phyloP scores from a whole-genome alignment of 163 green algal genomes.

The Chlorella variabilis region DNA sequence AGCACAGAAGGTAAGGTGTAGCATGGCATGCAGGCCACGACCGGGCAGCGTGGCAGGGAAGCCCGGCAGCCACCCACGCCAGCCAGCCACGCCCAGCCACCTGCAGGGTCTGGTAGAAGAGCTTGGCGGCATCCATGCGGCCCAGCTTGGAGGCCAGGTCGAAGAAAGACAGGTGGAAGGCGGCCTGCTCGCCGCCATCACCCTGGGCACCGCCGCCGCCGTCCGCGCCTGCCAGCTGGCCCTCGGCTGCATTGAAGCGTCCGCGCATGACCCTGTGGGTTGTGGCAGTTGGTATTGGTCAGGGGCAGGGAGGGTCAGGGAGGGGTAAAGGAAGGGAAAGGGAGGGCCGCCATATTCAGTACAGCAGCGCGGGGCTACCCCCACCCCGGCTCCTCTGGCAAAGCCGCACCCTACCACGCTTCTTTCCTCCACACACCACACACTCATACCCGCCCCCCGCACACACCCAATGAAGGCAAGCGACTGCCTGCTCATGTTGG shows the following conservation, averaged over 20 bases:
- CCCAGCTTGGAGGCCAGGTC: constrained; percentile 20
- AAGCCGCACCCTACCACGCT: too few species aligned
- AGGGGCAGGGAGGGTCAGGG: neutral
- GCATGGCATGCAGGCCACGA: too few species aligned
- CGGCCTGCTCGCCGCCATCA: neutral
- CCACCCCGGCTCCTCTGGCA: too few species aligned
- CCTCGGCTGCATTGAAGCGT: constrained; percentile 21
- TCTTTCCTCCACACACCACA: too few species aligned
- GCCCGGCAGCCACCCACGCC: too few species aligned
- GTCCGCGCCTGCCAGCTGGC: neutral
- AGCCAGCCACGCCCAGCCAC: neutral
- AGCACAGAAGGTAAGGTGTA: too few species aligned
- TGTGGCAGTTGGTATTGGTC: too few species aligned
- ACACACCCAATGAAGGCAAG: constrained; percentile 14
- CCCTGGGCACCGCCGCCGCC: too few species aligned
- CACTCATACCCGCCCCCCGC: neutral
- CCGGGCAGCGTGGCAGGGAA: too few species aligned
- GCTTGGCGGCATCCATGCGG: constrained; percentile 47
- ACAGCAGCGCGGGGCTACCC: too few species aligned
- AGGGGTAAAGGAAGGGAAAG: neutral
- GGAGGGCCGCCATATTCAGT: neutral
- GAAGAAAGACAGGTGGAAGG: constrained; percentile 16
- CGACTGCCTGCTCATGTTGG: constrained; percentile 3
- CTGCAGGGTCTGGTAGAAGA: constrained; percentile 57
- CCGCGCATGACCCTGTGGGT: constrained; percentile 35